These are phyloP conservation scores for Botrytis cinerea DNA, from an alignment of 2,329 filamentous ascomycete species.

Conservation along the genomic window DNA sequence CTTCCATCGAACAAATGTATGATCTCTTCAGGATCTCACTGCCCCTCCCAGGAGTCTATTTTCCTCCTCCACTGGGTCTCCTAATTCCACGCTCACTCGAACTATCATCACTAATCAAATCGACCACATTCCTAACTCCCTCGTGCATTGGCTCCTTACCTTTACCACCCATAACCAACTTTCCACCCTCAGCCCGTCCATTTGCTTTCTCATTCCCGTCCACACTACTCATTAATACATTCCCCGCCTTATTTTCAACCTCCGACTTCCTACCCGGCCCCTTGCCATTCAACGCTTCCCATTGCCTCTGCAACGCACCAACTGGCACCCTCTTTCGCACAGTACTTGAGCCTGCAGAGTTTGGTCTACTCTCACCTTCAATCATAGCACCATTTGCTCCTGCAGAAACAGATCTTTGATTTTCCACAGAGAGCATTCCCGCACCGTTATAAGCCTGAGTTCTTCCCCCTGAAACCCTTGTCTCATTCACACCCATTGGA, in stretches of 20 bases:
- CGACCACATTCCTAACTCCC: neutral
- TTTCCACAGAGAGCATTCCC: neutral
- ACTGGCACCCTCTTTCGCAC: constrained; percentile 21
- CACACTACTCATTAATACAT: neutral
- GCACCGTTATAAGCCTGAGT: too few relatives aligned
- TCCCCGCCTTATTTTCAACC: neutral
- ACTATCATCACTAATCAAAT: constrained; percentile 11
- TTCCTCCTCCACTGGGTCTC: too few relatives aligned
- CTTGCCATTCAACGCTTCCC: constrained; percentile 24
- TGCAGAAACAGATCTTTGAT: neutral
- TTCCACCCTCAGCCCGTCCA: neutral
- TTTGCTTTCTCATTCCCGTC: neutral
- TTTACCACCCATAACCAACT: neutral
- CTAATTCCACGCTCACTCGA: neutral
- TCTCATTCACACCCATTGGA: neutral
- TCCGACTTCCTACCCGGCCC: neutral
- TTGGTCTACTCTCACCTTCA: neutral
- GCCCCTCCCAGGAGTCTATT: neutral
- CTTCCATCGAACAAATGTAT: neutral
- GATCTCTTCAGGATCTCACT: too few relatives aligned
- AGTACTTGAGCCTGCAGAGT: neutral
- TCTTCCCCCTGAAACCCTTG: neutral
- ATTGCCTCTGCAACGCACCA: constrained; percentile 9
- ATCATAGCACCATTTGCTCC: neutral
- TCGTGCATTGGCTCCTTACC: neutral